Base-by-base conservation (phyloP, 1,284 basidiomycete genomes). In the Leccinum discolor region DNA sequence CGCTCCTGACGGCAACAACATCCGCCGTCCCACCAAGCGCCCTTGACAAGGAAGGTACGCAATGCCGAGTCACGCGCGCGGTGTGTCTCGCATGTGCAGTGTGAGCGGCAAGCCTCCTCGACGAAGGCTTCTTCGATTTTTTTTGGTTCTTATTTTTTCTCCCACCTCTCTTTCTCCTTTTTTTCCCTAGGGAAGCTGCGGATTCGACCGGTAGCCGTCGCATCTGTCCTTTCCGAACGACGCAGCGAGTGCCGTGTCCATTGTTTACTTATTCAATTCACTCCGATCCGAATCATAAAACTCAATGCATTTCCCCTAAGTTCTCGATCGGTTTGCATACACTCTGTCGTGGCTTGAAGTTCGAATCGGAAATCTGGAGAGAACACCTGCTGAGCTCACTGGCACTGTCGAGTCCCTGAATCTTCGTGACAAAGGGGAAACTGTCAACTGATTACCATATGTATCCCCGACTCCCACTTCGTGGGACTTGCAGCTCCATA, bases 61-160 rank as follows among this genome's bases (percentile, higher is more conserved):
- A 94, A 74, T 94, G 91, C 78, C 85, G 95, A 40, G 88, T 87
- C 6, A 35, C 32, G 32, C 32, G 32, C 32, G 10, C 32, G 10
- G 32, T 35, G 32, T 35, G 32, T 35, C 32, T 35, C 61, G 93
- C 91, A 10, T 95, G 93, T 73, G 89, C 95, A 0, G 92, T 91
- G 64, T 97, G 72, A 68, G 64, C 72, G 0, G 96, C 95, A 14
- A 94, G 90, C 73, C 96, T 98, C n/a, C 84, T 98, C 61, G 96
- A 98, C 75, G 50, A 52, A 52, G 21, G 50, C 50, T 52, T 52
- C 50, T 52, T 52, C 21, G 18, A 11, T 52, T 23, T 8, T 52
- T 23, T 52, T 52, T 52, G 14, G 50, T 52, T 23, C 4, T 52
- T 52, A 29, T 4, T 52, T 23, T 52, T 23, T 23, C 50, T 11